Evolutionary conservation across 2,329 filamentous ascomycete genomes (phyloP).

Genomic region (Fusarium luffae): DNA sequence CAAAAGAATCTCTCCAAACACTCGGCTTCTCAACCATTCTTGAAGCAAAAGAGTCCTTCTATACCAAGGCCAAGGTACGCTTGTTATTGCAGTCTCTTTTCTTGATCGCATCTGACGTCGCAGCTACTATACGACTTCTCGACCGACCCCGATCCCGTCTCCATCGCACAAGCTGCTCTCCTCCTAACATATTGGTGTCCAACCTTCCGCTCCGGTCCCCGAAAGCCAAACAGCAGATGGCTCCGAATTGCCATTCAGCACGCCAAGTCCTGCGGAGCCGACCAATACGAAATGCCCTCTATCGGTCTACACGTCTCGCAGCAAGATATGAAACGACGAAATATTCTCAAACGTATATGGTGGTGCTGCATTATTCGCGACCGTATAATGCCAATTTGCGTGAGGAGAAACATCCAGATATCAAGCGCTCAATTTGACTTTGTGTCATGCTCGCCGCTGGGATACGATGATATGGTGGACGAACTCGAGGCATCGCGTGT

Average conservation of each 20-base stretch:
- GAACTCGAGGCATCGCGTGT: constrained; percentile 35
- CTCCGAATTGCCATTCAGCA: constrained; percentile 29
- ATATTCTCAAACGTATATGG: constrained; percentile 30
- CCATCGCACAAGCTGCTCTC: constrained; percentile 30
- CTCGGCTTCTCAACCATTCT: constrained; percentile 32
- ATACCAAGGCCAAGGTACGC: constrained; percentile 38
- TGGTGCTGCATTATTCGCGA: constrained; percentile 40
- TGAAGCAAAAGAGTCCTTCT: constrained; percentile 34
- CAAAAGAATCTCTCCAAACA: constrained; percentile 22
- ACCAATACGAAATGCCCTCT: constrained; percentile 4
- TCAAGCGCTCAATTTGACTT: constrained; percentile 31
- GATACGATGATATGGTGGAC: constrained; percentile 32
- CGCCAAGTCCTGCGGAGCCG: constrained; percentile 24
- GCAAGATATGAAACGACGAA: constrained; percentile 22
- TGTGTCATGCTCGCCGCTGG: constrained; percentile 9
- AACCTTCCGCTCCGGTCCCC: constrained; percentile 24
- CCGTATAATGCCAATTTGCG: constrained; percentile 33
- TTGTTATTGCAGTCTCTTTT: fast-evolving
- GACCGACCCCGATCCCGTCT: constrained; percentile 35
- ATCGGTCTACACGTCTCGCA: not conserved
- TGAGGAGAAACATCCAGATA: constrained; percentile 36
- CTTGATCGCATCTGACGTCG: not conserved
- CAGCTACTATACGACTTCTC: constrained; percentile 37
- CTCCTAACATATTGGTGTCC: constrained; percentile 38
- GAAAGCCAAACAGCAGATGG: constrained; percentile 34